A percentile compares a stretch with the other conserved stretches of the same genome.
phyloP scores from a whole-genome alignment of 1,284 basidiomycete genomes.

The Grifola frondosa region DNA sequence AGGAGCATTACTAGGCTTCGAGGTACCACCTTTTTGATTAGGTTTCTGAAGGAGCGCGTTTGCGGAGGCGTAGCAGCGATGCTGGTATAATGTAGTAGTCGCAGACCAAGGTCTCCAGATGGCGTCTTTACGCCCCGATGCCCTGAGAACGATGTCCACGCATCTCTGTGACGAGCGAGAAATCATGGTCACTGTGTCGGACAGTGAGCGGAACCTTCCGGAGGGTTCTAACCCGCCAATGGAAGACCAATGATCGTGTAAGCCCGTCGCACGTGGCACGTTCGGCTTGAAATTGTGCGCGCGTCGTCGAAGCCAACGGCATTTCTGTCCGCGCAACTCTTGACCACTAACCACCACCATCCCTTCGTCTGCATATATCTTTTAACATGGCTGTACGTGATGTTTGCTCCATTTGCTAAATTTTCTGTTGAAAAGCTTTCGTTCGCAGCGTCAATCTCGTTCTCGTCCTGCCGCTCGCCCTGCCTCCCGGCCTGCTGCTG shows the following conservation, averaged over 20 bases:
- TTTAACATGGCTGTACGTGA: slow-evolving; percentile 60
- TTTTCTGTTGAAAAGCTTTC: background rate
- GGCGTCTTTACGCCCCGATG: no score
- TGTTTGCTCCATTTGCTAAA: background rate
- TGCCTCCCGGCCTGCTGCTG: slow-evolving; percentile 45
- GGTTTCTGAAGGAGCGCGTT: slow-evolving; percentile 10
- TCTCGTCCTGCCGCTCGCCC: slow-evolving; percentile 49
- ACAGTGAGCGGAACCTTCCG: slow-evolving; percentile 9
- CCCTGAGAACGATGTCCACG: slow-evolving; percentile 15
- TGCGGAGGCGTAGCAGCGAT: slow-evolving; percentile 13
- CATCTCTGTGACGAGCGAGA: slow-evolving; percentile 14
- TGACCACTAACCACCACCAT: slow-evolving; percentile 28
- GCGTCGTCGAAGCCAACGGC: slow-evolving; percentile 20
- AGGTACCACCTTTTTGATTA: slow-evolving; percentile 13
- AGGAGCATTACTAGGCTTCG: slow-evolving; percentile 9
- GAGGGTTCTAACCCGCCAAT: slow-evolving; percentile 12
- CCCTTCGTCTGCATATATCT: slow-evolving; percentile 8
- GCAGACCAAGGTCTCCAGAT: no score
- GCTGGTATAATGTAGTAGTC: slow-evolving; percentile 13
- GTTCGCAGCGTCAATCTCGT: slow-evolving; percentile 54
- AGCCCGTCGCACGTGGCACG: slow-evolving; percentile 19
- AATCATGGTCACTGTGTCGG: slow-evolving; percentile 16
- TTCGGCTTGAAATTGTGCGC: slow-evolving; percentile 24
- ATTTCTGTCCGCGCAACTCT: slow-evolving; percentile 16
- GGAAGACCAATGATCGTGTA: slow-evolving; percentile 5